Evolutionary conservation across 208 protist genomes (phyloP).

Genomic region (Leishmania turanica): DNA sequence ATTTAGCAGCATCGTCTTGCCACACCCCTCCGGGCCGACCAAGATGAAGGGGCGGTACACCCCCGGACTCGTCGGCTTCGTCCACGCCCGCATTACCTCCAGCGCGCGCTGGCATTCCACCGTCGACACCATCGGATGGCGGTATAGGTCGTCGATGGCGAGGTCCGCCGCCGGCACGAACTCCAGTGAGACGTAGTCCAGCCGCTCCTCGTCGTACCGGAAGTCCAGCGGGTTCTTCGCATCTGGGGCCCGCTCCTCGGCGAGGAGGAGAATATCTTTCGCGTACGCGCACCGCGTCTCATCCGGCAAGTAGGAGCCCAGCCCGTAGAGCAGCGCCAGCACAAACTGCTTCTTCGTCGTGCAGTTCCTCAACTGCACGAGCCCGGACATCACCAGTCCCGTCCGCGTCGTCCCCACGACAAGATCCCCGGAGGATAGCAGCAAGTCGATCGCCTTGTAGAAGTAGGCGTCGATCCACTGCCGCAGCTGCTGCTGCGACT

Average conservation of each 20-base stretch:
- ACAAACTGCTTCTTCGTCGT: slow-evolving; percentile 91
- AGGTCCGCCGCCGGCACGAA: slow-evolving; percentile 76
- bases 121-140: slow-evolving; percentile 92
- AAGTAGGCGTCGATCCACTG: slow-evolving; percentile 95
- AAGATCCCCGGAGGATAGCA: slow-evolving; percentile 73
- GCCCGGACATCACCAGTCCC: slow-evolving; percentile 92
- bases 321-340: slow-evolving; percentile 91
- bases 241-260: slow-evolving; percentile 84
- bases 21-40: slow-evolving; percentile 96
- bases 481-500: slow-evolving; percentile 56
- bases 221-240: slow-evolving; percentile 89
- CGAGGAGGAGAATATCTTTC: slow-evolving; percentile 89
- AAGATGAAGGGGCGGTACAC: slow-evolving; percentile 95
- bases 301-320: slow-evolving; percentile 93
- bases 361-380: slow-evolving; percentile 92
- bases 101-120: slow-evolving; percentile 94
- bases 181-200: slow-evolving; percentile 73
- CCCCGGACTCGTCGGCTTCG: slow-evolving; percentile 64
- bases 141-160: slow-evolving; percentile 85
- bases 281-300: slow-evolving; percentile 87
- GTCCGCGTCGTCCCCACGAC: slow-evolving; percentile 93
- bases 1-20: slow-evolving; percentile 96
- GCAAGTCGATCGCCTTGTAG: slow-evolving; percentile 90
- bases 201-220: slow-evolving; percentile 71
- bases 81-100: slow-evolving; percentile 94